Base-by-base conservation (phyloP, 306 rosid species). In the Inga laurina region DNA sequence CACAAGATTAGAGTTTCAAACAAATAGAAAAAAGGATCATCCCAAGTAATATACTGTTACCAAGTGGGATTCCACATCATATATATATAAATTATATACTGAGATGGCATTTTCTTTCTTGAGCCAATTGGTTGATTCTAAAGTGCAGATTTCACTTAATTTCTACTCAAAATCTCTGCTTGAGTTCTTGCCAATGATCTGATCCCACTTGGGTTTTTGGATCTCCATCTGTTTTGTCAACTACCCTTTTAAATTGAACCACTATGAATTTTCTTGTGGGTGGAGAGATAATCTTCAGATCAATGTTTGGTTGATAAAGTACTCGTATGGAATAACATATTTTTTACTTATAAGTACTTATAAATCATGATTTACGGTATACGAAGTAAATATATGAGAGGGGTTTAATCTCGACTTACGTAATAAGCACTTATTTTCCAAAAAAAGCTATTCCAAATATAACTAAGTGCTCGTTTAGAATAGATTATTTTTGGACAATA, bases 21-120 rank as follows among this genome's bases (percentile, higher is more conserved):
- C 34, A 43, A 22, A n/a, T 27, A 57, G 13, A 57, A 57, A 54
- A 54, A 69, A 79, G 43, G 19, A 79, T 56, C 35, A 10, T 32
- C 13, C 72, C 72, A 56, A 44, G 34, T 73, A 19, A 18, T 30
- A 21, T 54, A 81, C 41, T 24, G 73, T 72, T 5, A 41, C 21
- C 57, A 72, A 69, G 78, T 56, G 72, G 83, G 46, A 34, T 18
- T 72, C 35, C 71, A 35, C 79, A 75, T 75, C 34, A 56, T 11
- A 11, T 41, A 69, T 21, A 18, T 52, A 4, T 52, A 51, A 6
- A 54, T 64, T 12, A 34, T 8, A 32, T 34, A 64, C 79, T 56
- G 68, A 34, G 56, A 37, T 52, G 79, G 79, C 19, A 56, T 75
- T 56, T 75, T 52, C 35, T 80, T 80, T 75, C 21, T 80, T 80